Base-by-base conservation (phyloP, 1,139 yeast species). In the Zygosaccharomyces pseudobailii region DNA sequence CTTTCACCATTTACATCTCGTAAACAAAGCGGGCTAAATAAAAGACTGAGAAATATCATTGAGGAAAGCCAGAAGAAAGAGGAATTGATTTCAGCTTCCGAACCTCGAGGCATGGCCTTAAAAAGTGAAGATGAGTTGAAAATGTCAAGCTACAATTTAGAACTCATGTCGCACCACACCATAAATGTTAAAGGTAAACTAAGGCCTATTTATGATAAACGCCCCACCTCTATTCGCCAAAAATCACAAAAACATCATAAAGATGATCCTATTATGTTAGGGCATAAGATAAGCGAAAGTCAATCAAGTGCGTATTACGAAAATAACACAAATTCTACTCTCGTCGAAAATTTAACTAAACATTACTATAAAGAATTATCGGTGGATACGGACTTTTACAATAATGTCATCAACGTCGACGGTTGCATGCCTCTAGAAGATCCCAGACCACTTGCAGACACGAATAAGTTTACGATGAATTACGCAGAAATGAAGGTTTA, bases 1-100 rank as follows among this genome's bases (percentile, higher is more conserved):
- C 46, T 57, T 3, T 75, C 79, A 0, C 79, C 79, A 0, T 75
- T 75, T 56, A 68, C 68, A 42, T 72, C 79, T 0, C 58, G 77
- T 21, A 75, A 75, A 48, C 78, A 74, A 36, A 75, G 75, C 8
- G 62, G 66, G 36, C 57, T 70, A 19, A 71, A 70, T 44, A 56
- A 62, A 37, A 69, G 67, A 44, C 45, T 70, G 42, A 59, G 60
- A 39, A 52, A 47, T 44, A 46, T 58, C 40, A 46, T 58, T 23
- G 25, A 47, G 6, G 43, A 40, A 8, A 32, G 20, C 9, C 36
- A 36, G 23, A 36, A 27, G 19, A 31, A 36, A 13, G 32, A 20
- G 17, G 23, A 43, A n/a, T 24, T 25, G 19, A 38, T 36, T 4
- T 6, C n/a, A 8, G 19, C 19, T 9, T n/a, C 36, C 3, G 21